These are phyloP conservation scores for Arthrinium phaeospermum DNA, from an alignment of 2,329 filamentous ascomycete species.

Conservation along the genomic window DNA sequence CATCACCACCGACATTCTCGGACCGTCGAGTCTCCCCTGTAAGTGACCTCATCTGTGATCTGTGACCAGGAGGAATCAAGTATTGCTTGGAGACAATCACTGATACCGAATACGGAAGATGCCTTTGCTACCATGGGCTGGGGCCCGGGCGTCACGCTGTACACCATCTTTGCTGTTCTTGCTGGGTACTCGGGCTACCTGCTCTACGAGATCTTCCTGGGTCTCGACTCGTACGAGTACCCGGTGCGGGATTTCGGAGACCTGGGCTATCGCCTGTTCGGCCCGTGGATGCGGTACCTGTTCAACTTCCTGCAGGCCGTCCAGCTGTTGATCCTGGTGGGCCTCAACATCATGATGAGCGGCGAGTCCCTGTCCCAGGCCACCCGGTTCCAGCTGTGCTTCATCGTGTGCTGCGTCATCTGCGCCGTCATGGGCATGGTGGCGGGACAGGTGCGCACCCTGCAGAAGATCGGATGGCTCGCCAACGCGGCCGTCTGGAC, in stretches of 20 bases:
- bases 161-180: conserved; percentile 50
- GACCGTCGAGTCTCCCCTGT: conserved; percentile 46
- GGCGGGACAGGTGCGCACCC: conserved; percentile 61
- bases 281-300: conserved; percentile 48
- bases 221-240: conserved; percentile 52
- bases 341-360: conserved; percentile 57
- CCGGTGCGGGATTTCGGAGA: conserved; percentile 54
- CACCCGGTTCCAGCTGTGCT: conserved; percentile 56
- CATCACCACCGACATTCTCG: conserved; percentile 55
- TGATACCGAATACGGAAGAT: background rate
- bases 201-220: conserved; percentile 52
- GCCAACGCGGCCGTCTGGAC: conserved; percentile 63
- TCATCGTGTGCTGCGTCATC: conserved; percentile 56
- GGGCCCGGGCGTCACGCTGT: conserved; percentile 51
- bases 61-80: background rate
- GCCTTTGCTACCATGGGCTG: conserved; percentile 43
- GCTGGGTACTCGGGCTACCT: conserved; percentile 53
- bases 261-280: conserved; percentile 54
- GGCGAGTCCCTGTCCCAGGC: conserved; percentile 61
- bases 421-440: conserved; percentile 57
- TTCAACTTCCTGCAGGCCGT: conserved; percentile 56
- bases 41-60: no score
- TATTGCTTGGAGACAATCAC: background rate
- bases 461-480: conserved; percentile 60
- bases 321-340: conserved; percentile 56